Conservation (phyloP, 2,329 filamentous ascomycete genomes). For the Botryotinia globosa region DNA sequence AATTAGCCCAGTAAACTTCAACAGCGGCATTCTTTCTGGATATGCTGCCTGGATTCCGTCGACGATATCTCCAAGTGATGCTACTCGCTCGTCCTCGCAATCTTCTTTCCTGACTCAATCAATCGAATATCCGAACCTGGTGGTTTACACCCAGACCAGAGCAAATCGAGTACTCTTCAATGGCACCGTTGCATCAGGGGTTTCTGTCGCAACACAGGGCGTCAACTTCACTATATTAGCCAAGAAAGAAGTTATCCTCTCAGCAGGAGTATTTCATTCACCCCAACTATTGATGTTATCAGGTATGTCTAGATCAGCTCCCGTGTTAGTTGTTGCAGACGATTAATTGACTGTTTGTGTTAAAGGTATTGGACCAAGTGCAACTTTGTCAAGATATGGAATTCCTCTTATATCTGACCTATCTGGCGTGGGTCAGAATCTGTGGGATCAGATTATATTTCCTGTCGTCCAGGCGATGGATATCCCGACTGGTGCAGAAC, state of each 20-base stretch:
- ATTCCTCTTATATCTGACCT: constrained; percentile 47
- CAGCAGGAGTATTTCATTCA: background rate
- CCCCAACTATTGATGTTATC: background rate
- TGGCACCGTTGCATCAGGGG: background rate
- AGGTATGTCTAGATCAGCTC: background rate
- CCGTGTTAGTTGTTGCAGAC: too few relatives aligned
- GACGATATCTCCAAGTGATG: background rate
- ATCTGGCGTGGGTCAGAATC: constrained; percentile 50
- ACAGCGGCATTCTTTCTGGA: constrained; percentile 13
- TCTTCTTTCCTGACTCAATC: background rate
- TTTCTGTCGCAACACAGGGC: constrained; percentile 1
- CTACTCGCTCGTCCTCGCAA: constrained; percentile 2
- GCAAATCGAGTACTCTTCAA: constrained; percentile 18
- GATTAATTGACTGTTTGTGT: too few relatives aligned
- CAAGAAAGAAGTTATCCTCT: constrained; percentile 26
- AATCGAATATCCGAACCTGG: background rate
- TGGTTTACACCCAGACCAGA: background rate
- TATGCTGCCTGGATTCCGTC: background rate
- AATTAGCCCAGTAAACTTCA: background rate
- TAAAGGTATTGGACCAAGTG: too few relatives aligned
- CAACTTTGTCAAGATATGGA: background rate
- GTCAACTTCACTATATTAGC: constrained; percentile 24
- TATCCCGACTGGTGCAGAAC: background rate
- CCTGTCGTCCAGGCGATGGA: constrained; percentile 12
- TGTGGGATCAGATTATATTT: constrained; percentile 32